Evolutionary conservation across 2,329 filamentous ascomycete genomes (phyloP).

Genomic region (Penicillium janthinellum): DNA sequence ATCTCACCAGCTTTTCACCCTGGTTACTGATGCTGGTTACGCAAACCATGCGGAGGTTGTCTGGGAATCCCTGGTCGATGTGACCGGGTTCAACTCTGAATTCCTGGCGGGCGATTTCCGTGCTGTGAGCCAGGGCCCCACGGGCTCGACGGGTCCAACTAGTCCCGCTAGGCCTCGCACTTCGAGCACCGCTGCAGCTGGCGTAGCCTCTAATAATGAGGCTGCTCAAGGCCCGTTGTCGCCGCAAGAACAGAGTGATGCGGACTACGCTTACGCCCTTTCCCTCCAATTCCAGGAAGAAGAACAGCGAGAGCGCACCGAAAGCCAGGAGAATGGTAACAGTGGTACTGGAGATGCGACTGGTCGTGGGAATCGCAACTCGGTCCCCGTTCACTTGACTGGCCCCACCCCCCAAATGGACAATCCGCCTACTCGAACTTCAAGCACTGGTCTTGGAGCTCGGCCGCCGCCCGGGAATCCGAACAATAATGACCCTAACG

Average conservation of each 20-base stretch:
- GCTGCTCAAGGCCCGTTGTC: slow-evolving; percentile 23
- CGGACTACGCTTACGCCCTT: slow-evolving; percentile 81
- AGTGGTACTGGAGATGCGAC: slow-evolving; percentile 8
- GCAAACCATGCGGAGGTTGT: slow-evolving; percentile 85
- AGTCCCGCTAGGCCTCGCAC: slow-evolving; percentile 29
- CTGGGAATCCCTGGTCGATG: slow-evolving; percentile 90
- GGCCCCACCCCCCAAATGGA: slow-evolving; percentile 15
- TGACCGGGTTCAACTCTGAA: slow-evolving; percentile 78
- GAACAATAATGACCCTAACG: slow-evolving; percentile 49
- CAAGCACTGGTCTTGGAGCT: slow-evolving; percentile 25
- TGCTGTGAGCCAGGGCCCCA: slow-evolving; percentile 66
- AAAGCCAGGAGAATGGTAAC: slow-evolving; percentile 41
- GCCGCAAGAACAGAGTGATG: slow-evolving; percentile 67
- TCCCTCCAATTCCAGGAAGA: slow-evolving; percentile 94
- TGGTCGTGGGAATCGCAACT: slow-evolving; percentile 9
- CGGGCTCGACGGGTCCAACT: slow-evolving; percentile 28
- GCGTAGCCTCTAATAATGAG: slow-evolving; percentile 14
- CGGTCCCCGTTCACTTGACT: slow-evolving; percentile 22
- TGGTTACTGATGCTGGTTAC: slow-evolving; percentile 94
- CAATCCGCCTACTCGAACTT: slow-evolving; percentile 20
- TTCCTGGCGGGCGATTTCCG: slow-evolving; percentile 91
- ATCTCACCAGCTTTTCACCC: slow-evolving; percentile 71
- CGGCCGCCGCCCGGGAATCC: slow-evolving; percentile 14
- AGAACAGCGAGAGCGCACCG: slow-evolving; percentile 65
- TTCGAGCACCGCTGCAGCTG: slow-evolving; percentile 27